Conservation (phyloP, 768 basidiomycete genomes). For the Termitomyces sp. region DNA sequence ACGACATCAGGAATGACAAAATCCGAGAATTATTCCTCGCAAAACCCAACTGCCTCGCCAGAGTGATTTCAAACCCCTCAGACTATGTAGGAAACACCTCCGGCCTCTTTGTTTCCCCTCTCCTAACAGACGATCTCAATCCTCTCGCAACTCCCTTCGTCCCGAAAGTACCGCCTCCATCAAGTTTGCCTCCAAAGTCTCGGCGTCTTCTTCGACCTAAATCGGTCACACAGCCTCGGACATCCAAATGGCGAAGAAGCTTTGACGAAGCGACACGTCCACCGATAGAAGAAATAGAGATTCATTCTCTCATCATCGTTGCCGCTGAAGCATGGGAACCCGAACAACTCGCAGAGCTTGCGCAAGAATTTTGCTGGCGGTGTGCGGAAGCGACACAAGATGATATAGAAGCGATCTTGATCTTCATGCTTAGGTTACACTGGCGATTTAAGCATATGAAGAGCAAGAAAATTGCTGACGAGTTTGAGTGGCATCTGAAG, state of each 20-base stretch:
- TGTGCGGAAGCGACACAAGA: slow-evolving; percentile 5
- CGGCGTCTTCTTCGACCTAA: slow-evolving; percentile 12
- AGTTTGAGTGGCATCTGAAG: slow-evolving; percentile 14
- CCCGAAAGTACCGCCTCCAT: neutral
- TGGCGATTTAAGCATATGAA: slow-evolving; percentile 10
- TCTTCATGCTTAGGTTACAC: slow-evolving; percentile 7
- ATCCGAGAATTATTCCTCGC: slow-evolving; percentile 9
- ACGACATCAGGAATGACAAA: neutral
- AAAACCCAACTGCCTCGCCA: slow-evolving; percentile 1
- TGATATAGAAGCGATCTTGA: slow-evolving; percentile 3
- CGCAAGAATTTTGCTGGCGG: slow-evolving; percentile 15
- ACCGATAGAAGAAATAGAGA: slow-evolving; percentile 3
- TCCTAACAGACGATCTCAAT: slow-evolving; percentile 7
- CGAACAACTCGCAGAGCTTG: slow-evolving; percentile 13
- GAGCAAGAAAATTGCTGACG: slow-evolving; percentile 5
- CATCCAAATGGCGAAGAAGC: slow-evolving; percentile 11
- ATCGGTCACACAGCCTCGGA: slow-evolving; percentile 4
- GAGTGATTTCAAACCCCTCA: neutral
- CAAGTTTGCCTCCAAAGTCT: neutral
- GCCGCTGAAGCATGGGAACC: slow-evolving; percentile 8
- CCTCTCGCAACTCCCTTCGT: slow-evolving; percentile 8
- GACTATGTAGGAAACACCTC: neutral
- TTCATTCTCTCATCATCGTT: slow-evolving; percentile 10
- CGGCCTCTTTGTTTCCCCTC: neutral
- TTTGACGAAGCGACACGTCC: slow-evolving; percentile 6